Percentiles rank a stretch among this genome's conserved stretches.
Evolutionary conservation across 1,284 basidiomycete species (phyloP).

Genomic region (Fomitopsis palustris): DNA sequence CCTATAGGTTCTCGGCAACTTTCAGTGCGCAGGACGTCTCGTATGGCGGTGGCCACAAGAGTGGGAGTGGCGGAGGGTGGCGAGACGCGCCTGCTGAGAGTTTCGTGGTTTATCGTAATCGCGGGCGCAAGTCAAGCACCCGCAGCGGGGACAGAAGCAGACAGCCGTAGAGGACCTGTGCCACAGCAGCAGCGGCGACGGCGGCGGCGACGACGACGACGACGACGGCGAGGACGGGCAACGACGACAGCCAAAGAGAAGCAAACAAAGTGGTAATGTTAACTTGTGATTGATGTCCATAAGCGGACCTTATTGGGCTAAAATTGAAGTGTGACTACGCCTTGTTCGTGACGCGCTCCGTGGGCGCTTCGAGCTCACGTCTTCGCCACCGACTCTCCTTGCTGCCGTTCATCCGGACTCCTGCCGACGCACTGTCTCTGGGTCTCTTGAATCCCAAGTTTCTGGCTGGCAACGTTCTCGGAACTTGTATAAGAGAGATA

Average conservation of each 20-base stretch:
- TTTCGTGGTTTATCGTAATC: neutral
- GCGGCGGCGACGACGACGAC: slow-evolving; percentile 26
- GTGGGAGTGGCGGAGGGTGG: neutral
- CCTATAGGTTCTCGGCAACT: neutral
- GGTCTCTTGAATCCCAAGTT: neutral
- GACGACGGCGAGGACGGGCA: slow-evolving; percentile 16
- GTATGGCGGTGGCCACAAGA: neutral
- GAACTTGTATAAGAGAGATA: too few relatives aligned
- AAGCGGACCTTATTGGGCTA: neutral
- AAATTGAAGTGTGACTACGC: neutral
- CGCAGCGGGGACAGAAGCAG: too few relatives aligned
- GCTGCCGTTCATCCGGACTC: neutral
- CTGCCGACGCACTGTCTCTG: neutral
- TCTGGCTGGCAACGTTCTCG: too few relatives aligned
- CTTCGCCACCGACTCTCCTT: neutral
- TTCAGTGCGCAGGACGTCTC: neutral
- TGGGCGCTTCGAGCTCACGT: neutral
- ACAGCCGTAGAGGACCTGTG: neutral
- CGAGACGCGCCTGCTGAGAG: neutral
- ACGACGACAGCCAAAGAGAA: neutral
- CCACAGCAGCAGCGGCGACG: slow-evolving; percentile 10
- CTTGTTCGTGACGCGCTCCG: neutral
- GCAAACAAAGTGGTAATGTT: neutral
- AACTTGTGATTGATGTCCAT: neutral
- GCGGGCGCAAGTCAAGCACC: neutral